Evolutionary conservation across 192 early-diverging fungal species (phyloP), one percentile per base, ranked within the genome.

Genomic region (Backusella parvicylindrica): DNA sequence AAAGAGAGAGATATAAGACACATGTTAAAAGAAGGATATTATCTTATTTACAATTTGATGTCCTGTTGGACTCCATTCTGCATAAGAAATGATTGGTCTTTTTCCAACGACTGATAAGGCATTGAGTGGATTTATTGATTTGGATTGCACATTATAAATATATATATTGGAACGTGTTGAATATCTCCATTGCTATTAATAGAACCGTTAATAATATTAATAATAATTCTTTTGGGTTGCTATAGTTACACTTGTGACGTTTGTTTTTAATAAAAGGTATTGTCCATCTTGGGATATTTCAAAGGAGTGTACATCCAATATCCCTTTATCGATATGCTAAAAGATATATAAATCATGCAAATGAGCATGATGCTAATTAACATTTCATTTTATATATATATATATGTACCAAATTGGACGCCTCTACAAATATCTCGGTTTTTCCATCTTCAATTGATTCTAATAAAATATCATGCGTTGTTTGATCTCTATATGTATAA

Each of bases 131-230:
- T 73, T 78, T 38, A 92, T 77, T 6, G 79, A 84, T 56, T 86
- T 85, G 26, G 85, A 84, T 21, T 86, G 81, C 23, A 89, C 86
- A 79, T 89, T 88, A 84, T 89, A 97, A 41, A 99, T 74, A 63
- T 87, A 92, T 72, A 96, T 95, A 64, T 91, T 92, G 64, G 93
- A 92, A 69, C 84, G 89, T 71, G 87, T 92, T 1, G 94, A 95
- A 79, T 96, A 94, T 70, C 96, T 82, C 95, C 95, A 98, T 83
- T 85, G 71, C 87, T 90, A 70, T 83, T 56, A 41, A 66, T 15
- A 18, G 43, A 38, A 31, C 13, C 7, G 64, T 18, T 40, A 28
- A 76, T 41, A n/a, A 60, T 38, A 28, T 47, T 26, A 56, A 7
- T 6, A 40, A 26, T 47, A 23, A 41, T 41, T 15, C 40, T n/a